Base-by-base conservation (phyloP, 345 rosid genomes). In the Acer campestre region DNA sequence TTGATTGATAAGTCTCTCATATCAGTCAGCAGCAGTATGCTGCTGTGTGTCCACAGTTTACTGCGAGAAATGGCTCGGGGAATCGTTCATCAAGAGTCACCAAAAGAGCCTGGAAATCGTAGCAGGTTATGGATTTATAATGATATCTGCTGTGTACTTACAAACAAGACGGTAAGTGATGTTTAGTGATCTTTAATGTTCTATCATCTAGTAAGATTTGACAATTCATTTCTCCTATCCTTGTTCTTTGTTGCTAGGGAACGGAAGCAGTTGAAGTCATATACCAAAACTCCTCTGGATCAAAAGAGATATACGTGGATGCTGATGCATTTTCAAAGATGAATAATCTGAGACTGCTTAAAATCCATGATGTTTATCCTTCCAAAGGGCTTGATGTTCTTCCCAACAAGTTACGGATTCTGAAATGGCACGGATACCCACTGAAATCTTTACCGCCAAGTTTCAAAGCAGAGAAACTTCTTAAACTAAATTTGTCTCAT, bases 271-370 rank as follows among this genome's bases (percentile, higher is more conserved):
- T 70, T 22, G 80, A 77, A 61, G 75, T 35, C 46, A 69, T 70
- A 61, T 38, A 16, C 46, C n/a, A 25, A 23, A 35, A 46, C 44
- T 61, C 61, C 0, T 55, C n/a, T 61, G 48, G 40, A 44, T 22
- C 48, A 10, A 29, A 40, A 40, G 58, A 68, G n/a, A 58, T 42
- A 35, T 18, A 11, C 10, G 61, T 67, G 73, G 68, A 56, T 22
- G 7, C 49, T 55, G 56, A 68, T 67, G 73, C 75, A 65, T 77
- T 77, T 29, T 7, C 55, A 17, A 61, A n/a, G 29, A 70, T 76
- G 79, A 68, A 18, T 0, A 76, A 56, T 31, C 58, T 76, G 11
- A 76, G 79, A 68, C 42, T 76, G 66, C 79, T 68, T 44, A 67
- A 67, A 55, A 22, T 61, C 62, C 44, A 42, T 18, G 18, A 46